Base-by-base conservation (phyloP, 2,329 filamentous ascomycete species). In the Exophiala spinifera region DNA sequence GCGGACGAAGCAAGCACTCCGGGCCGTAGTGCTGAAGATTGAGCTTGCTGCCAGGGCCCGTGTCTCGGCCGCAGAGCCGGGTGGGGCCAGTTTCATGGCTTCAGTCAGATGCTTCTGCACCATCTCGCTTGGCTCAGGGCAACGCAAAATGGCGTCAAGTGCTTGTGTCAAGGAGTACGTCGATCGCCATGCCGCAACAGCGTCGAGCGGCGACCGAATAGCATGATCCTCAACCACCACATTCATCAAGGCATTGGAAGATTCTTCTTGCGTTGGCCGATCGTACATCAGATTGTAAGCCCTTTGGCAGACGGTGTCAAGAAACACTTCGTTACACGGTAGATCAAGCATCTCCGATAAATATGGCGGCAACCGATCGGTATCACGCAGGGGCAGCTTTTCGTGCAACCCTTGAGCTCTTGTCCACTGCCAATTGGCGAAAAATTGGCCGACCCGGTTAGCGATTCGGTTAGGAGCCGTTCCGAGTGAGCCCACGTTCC, bases 221-320 rank as follows among this genome's bases (percentile, higher is more conserved):
- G 90, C 86, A 49, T 84, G 83, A 65, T 96, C 92, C 55, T 94
- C 88, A 2, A 94, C 88, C 1, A 96, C 89, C 4, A 82, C 79
- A 66, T 95, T 88, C 79, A 95, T 87, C 45, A 88, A 84, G 49
- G 86, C 83, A 59, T 89, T 86, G 19, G 79, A 76, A 2, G 79
- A 76, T 40, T 78, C 74, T 64, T 88, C 77, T 1, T 84, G 83
- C 0, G 87, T 92, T 3, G 86, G 84, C 53, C 83, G 80, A 70
- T 96, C 94, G 82, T 91, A 96, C 2, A 91, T 89, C 14, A 96
- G 78, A 67, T 95, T 96, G 69, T 92, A 89, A 1, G 90, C 90
- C 51, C 91, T 84, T 70, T 95, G 89, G 36, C 92, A 81, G 57
- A 96, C 86, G 42, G 80, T 79, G 49, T 88, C 81, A 59, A 85